These are phyloP conservation scores for Cordyceps tenuipes DNA, from an alignment of 2,329 filamentous ascomycete species.

Conservation along the genomic window DNA sequence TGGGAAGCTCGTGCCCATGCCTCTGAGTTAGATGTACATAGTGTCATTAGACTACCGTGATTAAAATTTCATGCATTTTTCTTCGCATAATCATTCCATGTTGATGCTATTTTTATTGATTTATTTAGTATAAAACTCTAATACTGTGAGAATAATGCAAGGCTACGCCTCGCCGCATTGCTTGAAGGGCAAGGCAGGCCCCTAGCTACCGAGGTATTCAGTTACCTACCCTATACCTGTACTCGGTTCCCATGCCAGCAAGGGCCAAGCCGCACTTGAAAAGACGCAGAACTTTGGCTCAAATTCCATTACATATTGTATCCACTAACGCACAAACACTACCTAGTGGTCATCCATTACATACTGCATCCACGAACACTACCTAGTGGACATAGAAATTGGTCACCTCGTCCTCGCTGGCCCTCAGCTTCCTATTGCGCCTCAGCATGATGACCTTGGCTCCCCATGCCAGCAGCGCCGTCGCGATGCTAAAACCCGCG, in stretches of 20 bases:
- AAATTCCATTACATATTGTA: background rate
- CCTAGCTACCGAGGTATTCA: no score
- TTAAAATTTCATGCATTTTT: background rate
- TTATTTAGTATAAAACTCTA: background rate
- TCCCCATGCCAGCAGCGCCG: constrained; percentile 28
- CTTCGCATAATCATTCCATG: background rate
- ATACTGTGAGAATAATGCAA: no score
- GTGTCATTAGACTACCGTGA: no score
- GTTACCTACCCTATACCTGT: no score
- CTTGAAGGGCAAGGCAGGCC: no score
- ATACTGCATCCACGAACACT: background rate
- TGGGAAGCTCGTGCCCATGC: background rate
- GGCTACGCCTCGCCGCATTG: no score
- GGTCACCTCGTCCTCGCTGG: constrained; percentile 17
- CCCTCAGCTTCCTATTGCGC: constrained; percentile 25
- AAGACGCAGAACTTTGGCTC: no score
- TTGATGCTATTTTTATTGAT: background rate
- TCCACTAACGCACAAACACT: no score
- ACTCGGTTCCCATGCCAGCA: no score
- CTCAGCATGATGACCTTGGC: constrained; percentile 28
- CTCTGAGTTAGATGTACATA: background rate
- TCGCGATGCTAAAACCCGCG: constrained; percentile 17
- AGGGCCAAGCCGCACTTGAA: no score
- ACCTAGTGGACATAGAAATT: constrained; percentile 20
- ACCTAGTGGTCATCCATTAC: constrained; percentile 19